phyloP scores from a whole-genome alignment of 345 rosid species.

The Melaleuca quinquenervia region DNA sequence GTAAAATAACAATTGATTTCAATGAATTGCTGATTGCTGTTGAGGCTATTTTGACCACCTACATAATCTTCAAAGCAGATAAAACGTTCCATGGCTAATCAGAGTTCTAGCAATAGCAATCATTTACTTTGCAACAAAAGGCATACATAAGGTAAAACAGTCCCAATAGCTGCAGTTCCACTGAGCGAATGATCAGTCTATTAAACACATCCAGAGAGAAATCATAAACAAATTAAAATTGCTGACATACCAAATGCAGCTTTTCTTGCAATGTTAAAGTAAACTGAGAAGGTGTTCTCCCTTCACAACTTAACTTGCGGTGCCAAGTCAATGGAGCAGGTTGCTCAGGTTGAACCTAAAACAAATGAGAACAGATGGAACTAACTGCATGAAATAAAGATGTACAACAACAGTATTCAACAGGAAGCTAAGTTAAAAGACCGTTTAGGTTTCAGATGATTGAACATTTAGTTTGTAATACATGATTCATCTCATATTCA shows the following conservation, averaged over 20 bases:
- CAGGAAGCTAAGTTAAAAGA: neutral
- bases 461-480: neutral
- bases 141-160: neutral
- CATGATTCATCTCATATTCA: neutral
- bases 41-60: neutral
- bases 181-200: neutral
- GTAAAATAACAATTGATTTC: neutral
- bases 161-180: neutral
- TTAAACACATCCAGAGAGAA: neutral
- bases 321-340: slow-evolving; percentile 61
- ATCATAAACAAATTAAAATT: neutral
- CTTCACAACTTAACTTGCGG: slow-evolving; percentile 32
- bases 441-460: neutral
- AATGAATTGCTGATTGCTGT: neutral
- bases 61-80: neutral
- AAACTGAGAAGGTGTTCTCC: slow-evolving; percentile 25
- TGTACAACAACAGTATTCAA: neutral
- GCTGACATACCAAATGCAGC: slow-evolving; percentile 40
- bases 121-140: neutral
- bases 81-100: neutral
- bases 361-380: neutral
- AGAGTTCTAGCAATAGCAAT: neutral
- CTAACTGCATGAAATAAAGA: neutral
- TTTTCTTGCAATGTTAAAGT: slow-evolving; percentile 38
- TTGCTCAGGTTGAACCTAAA: slow-evolving; percentile 43